A percentile compares a stretch with the other conserved stretches of the same genome.
Evolutionary conservation across 768 basidiomycete genomes (phyloP).

Genomic region (Strobilomyces confusus): DNA sequence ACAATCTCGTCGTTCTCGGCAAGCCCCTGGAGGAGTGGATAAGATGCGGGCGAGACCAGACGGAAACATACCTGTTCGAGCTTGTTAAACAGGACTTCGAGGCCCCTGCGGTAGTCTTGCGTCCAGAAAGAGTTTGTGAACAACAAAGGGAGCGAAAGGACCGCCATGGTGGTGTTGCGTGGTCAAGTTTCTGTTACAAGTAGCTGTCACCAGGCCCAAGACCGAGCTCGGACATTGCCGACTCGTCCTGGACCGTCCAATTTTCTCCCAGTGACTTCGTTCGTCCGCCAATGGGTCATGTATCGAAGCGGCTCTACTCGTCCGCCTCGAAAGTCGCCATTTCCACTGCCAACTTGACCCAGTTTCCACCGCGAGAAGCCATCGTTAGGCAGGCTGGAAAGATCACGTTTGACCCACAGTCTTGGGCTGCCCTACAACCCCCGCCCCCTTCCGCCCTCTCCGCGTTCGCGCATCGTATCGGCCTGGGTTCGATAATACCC

Average conservation of each 20-base stretch:
- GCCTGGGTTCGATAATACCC: constrained; percentile 55
- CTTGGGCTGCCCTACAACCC: constrained; percentile 70
- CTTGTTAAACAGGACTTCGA: constrained; percentile 72
- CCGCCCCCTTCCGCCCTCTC: constrained; percentile 67
- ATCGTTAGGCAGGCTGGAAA: constrained; percentile 33
- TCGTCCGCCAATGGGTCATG: constrained; percentile 49
- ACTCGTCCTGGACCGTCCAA: constrained; percentile 27
- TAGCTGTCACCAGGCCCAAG: background rate
- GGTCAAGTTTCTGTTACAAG: constrained; percentile 3
- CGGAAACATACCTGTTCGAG: constrained; percentile 63
- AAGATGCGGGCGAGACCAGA: constrained; percentile 2
- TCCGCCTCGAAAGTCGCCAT: constrained; percentile 49
- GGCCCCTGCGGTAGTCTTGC: constrained; percentile 80
- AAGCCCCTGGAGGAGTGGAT: constrained; percentile 52
- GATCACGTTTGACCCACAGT: constrained; percentile 56
- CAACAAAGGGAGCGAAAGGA: constrained; percentile 80
- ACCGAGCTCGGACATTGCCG: constrained; percentile 27
- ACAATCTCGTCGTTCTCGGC: constrained; percentile 82
- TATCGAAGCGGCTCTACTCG: constrained; percentile 48
- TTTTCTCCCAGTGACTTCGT: constrained; percentile 4
- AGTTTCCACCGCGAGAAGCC: constrained; percentile 62
- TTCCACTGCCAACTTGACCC: constrained; percentile 48
- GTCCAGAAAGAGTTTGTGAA: constrained; percentile 96
- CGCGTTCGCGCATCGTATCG: constrained; percentile 75
- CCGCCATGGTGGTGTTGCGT: constrained; percentile 56